Percentiles rank a stretch among this genome's conserved stretches.
These are phyloP conservation scores for Croton laevigatus DNA, from an alignment of 441 rosid genomes.

Conservation along the genomic window DNA sequence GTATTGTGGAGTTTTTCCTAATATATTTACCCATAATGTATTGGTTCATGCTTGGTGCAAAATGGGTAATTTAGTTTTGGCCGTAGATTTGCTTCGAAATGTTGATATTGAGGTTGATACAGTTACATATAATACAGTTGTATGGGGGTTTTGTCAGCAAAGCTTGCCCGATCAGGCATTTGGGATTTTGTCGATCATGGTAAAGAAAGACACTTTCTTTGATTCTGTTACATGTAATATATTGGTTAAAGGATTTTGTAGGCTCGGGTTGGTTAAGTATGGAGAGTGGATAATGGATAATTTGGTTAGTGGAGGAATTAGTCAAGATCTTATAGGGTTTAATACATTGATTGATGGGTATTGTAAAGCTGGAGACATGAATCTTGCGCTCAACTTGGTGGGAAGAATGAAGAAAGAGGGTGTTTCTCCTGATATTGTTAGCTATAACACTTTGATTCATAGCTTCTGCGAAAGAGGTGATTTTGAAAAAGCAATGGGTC, in stretches of 20 bases:
- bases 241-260: slow-evolving; percentile 75
- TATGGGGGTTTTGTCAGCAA: slow-evolving; percentile 74
- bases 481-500: slow-evolving; percentile 53
- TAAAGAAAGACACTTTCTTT: slow-evolving; percentile 51
- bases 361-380: slow-evolving; percentile 46
- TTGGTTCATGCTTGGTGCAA: slow-evolving; percentile 81
- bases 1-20: slow-evolving; percentile 53
- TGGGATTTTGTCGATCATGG: slow-evolving; percentile 70
- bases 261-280: slow-evolving; percentile 44
- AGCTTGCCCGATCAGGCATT: slow-evolving; percentile 57
- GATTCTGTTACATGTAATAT: slow-evolving; percentile 73
- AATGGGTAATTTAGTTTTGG: slow-evolving; percentile 53
- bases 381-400: slow-evolving; percentile 41
- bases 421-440: slow-evolving; percentile 52
- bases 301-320: slow-evolving; percentile 44
- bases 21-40: slow-evolving; percentile 62
- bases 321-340: slow-evolving; percentile 45
- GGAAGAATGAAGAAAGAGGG: slow-evolving; percentile 48
- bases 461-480: slow-evolving; percentile 60
- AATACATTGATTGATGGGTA: slow-evolving; percentile 63
- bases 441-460: slow-evolving; percentile 58
- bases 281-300: slow-evolving; percentile 56
- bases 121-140: slow-evolving; percentile 71
- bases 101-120: slow-evolving; percentile 47
- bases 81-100: slow-evolving; percentile 53